These are phyloP conservation scores for Urtica urens DNA, from an alignment of 306 rosid genomes.

Conservation along the genomic window DNA sequence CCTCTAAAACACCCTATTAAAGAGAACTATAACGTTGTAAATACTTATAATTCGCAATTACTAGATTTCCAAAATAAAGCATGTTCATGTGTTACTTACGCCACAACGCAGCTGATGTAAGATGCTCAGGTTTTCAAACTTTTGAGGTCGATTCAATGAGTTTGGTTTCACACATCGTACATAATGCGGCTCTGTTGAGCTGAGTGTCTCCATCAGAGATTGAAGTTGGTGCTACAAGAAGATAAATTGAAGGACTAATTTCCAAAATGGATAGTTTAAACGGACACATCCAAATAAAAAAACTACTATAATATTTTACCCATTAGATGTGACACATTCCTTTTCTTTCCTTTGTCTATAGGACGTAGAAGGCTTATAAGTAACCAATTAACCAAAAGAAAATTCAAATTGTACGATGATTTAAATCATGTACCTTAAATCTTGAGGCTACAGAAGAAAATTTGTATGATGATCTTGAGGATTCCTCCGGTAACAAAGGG, in stretches of 20 bases:
- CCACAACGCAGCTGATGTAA: constrained; percentile 93
- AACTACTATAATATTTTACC: no score
- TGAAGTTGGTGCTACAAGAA: constrained; percentile 87
- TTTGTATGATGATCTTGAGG: constrained; percentile 86
- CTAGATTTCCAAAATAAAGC: constrained; percentile 7
- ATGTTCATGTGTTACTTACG: constrained; percentile 44
- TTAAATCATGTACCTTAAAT: constrained; percentile 58
- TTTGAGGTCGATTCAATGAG: constrained; percentile 77
- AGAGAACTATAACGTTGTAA: not conserved
- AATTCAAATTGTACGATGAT: no score
- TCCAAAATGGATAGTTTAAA: not conserved
- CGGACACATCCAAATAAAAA: not conserved
- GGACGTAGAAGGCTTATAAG: not conserved
- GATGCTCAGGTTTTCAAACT: constrained; percentile 79
- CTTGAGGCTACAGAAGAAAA: constrained; percentile 93
- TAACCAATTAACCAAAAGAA: not conserved
- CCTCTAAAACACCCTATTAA: constrained; percentile 84
- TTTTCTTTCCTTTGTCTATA: not conserved
- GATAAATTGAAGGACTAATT: not conserved
- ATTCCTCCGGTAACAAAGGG: constrained; percentile 56
- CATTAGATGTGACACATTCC: no score
- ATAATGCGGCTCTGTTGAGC: constrained; percentile 86
- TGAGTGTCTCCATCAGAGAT: constrained; percentile 91
- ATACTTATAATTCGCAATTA: not conserved
- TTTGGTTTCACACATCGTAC: constrained; percentile 95